Percentiles rank a stretch among this genome's conserved stretches.
Evolutionary conservation across 352 stramenopile species (phyloP).

Genomic region (Phytophthora citrophthora): DNA sequence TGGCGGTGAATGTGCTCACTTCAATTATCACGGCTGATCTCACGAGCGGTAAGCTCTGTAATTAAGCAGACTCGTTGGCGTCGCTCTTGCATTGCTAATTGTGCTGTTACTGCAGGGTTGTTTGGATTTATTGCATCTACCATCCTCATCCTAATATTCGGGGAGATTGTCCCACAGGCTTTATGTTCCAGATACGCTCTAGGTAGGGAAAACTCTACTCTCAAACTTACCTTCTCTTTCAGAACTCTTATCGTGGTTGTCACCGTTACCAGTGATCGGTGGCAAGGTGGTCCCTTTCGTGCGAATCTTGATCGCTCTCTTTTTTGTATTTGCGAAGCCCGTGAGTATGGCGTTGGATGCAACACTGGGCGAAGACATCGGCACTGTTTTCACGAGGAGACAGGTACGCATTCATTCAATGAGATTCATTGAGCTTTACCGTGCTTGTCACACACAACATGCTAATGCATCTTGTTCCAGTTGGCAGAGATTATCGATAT

Average conservation of each 20-base stretch:
- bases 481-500: slow-evolving; percentile 97
- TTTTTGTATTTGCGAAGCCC: slow-evolving; percentile 96
- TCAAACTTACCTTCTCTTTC: slow-evolving; percentile 2
- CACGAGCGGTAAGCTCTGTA: slow-evolving; percentile 48
- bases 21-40: slow-evolving; percentile 97
- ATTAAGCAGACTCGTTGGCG: not conserved
- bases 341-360: slow-evolving; percentile 93
- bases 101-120: slow-evolving; percentile 41
- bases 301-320: slow-evolving; percentile 91
- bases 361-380: slow-evolving; percentile 94
- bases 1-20: slow-evolving; percentile 96
- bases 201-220: slow-evolving; percentile 45
- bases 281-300: slow-evolving; percentile 91
- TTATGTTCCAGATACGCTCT: slow-evolving; percentile 96
- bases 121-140: slow-evolving; percentile 96
- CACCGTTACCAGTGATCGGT: slow-evolving; percentile 55
- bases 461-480: slow-evolving; percentile 47
- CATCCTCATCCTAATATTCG: slow-evolving; percentile 95
- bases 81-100: not conserved
- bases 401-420: slow-evolving; percentile 36
- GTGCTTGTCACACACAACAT: not conserved
- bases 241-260: not conserved
- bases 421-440: not conserved
- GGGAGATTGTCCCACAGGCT: slow-evolving; percentile 94
- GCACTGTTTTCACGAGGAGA: slow-evolving; percentile 94